These are phyloP conservation scores for Saitozyma podzolica DNA, from an alignment of 768 basidiomycete species.

Conservation along the genomic window DNA sequence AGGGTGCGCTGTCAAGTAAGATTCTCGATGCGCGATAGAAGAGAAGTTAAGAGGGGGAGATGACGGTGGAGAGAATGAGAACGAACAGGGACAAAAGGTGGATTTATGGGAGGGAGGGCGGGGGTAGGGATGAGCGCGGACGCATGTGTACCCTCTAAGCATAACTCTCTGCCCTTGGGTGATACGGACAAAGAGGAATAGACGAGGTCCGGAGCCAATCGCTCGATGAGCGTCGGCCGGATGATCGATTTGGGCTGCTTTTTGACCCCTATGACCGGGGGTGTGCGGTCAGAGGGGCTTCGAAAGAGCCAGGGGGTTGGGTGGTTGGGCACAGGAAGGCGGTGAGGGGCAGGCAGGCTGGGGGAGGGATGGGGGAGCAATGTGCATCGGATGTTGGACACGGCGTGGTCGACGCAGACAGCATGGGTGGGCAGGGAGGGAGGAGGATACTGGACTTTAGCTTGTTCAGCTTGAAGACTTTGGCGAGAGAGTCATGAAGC, in stretches of 20 bases:
- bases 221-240: neutral
- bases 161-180: slow-evolving; percentile 36
- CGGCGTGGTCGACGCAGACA: no score
- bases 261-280: slow-evolving; percentile 48
- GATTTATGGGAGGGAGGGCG: no score
- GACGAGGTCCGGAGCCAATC: slow-evolving; percentile 29
- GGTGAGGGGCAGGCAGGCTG: neutral
- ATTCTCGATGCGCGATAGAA: no score
- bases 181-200: slow-evolving; percentile 33
- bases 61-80: no score
- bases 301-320: slow-evolving; percentile 47
- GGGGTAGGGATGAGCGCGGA: neutral
- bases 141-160: slow-evolving; percentile 44
- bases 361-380: neutral
- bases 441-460: no score
- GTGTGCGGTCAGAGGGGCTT: slow-evolving; percentile 45
- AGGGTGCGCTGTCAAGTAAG: no score
- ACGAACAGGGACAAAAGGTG: no score
- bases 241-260: slow-evolving; percentile 40
- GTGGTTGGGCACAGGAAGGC: neutral
- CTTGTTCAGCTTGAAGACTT: neutral
- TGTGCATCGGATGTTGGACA: no score
- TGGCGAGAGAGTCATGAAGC: neutral
- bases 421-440: no score
- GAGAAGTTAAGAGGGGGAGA: no score